Evolutionary conservation across 108 stramenopile species (phyloP), one percentile per base, ranked within the genome.

Genomic region (Stephanodiscus triporus): DNA sequence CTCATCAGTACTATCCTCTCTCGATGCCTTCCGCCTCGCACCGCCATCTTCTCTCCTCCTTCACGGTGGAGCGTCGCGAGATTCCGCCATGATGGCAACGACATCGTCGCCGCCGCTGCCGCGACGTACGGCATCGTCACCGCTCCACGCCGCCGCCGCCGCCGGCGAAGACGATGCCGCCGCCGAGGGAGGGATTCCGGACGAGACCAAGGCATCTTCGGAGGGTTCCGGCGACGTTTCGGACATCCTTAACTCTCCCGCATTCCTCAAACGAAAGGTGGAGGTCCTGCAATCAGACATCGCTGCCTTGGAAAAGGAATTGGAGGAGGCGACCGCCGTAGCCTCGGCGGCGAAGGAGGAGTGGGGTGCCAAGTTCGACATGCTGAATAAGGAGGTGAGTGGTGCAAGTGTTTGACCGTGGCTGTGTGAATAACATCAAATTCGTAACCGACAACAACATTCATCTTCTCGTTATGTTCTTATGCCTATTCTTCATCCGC

Each of bases 241-340:
- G 27, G 94, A 95, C 57, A 95, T 95, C 85, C 76, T 93, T 16
- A 93, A 75, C 63, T 90, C 90, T 6, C 92, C 95, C 10, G 92
- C 92, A 13, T 95, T 95, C 72, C 70, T 95, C 54, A 82, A 85
- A 49, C 77, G 89, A 27, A 95, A 95, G 71, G 56, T 93, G 6
- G 95, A 93, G 48, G 95, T 93, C 6, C 68, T 95, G 29, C 59
- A 92, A 68, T 85, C 66, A 22, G 92, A 95, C 70, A 73, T 89
- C 62, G 84, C 66, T 27, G 73, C 80, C 13, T 50, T 80, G 17
- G 90, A 93, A 24, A 73, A 74, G 60, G 81, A 85, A 32, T 77
- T 91, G 19, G 87, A 69, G 17, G 88, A 79, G 57, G 84, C 88
- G 24, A 82, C 84, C 62, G 85, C 78, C 27, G 80, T 72, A 20